These are phyloP conservation scores for Ophiostoma fasciatum DNA, from an alignment of 2,329 filamentous ascomycete genomes.

Conservation along the genomic window DNA sequence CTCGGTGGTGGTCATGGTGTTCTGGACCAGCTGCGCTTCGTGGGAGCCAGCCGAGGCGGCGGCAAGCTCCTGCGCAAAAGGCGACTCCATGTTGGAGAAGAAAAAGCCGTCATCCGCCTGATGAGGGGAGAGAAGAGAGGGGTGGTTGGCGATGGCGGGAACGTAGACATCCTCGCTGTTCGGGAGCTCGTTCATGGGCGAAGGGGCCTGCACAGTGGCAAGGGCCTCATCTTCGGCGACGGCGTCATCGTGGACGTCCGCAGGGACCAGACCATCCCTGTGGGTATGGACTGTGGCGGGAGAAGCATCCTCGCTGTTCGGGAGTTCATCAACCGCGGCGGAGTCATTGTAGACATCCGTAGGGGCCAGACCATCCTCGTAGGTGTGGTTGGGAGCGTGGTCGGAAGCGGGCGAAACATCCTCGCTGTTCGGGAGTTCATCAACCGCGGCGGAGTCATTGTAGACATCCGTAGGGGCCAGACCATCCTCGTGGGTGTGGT, in stretches of 20 bases:
- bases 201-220: conserved; percentile 8
- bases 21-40: no score
- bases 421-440: conserved; percentile 6
- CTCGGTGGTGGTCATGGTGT: no score
- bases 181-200: no score
- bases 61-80: no score
- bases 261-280: no score
- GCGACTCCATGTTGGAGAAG: no score
- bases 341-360: neutral
- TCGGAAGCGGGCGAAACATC: conserved; percentile 3
- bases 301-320: conserved; percentile 8
- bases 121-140: no score
- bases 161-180: no score
- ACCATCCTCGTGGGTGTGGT: neutral
- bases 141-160: neutral
- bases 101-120: no score
- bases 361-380: neutral
- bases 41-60: no score
- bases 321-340: neutral
- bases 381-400: neutral
- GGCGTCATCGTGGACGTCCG: no score
- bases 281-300: neutral
- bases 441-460: neutral
- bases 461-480: neutral
- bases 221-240: no score